Evolutionary conservation across 1,139 yeast genomes (phyloP), one percentile per base, ranked within the genome.

Genomic region (Pneumocystis jirovecii): DNA sequence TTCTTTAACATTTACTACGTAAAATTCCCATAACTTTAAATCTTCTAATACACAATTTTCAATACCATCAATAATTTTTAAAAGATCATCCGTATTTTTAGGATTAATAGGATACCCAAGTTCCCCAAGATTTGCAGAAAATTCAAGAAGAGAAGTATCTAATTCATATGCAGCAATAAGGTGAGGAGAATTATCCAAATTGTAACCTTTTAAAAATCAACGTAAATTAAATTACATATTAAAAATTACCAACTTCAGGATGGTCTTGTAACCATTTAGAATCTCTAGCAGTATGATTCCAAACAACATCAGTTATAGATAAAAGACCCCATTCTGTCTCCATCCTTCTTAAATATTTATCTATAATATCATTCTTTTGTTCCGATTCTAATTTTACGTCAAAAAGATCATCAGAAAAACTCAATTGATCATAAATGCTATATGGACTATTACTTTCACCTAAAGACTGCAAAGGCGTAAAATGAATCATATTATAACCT

Each of bases 401-500:
- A 73, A 93, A 93, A 50, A 85, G 76, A 0, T 72, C 74, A 0
- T 87, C 83, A 73, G 93, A 97, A 75, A 87, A 90, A 35, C 73
- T 74, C 70, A 89, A 80, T 75, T 93, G 97, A 74, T 93, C 97
- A 71, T 78, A 86, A 65, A 93, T 88, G 3, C 96, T 88, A 73
- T 91, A 93, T 0, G 98, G 97, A 8, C 97, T 90, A 74, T 91
- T 82, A 0, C 96, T 88, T 66, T 81, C 85, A 37, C 98, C 98
- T 64, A 97, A 81, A 69, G 85, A 78, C 75, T 91, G 97, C 69
- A 93, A 79, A 0, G 98, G 98, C 1, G 97, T 90, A 74, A 93
- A 93, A 77, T 93, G 98, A 62, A 93, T 79, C 96, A 91, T 89
- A 74, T 93, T 93, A 78, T 91, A 93, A 25, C 95, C 93, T 75